Evolutionary conservation across 2,329 filamentous ascomycete genomes (phyloP).

Genomic region (Raffaelea deltoideospora): DNA sequence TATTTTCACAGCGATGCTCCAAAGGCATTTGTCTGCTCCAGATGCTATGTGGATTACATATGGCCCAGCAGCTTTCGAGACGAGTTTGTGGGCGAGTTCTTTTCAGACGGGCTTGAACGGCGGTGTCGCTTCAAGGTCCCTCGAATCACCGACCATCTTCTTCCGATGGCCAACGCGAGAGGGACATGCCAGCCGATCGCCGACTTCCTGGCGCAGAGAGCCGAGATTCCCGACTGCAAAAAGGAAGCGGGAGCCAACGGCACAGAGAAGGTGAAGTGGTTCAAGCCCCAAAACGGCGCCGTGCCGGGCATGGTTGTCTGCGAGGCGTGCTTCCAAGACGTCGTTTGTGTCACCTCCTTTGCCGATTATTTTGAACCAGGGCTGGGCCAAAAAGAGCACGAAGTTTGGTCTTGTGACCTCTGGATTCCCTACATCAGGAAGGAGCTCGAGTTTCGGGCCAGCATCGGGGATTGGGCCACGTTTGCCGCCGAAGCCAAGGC

Average conservation of each 20-base stretch:
- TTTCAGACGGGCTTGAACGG: slow-evolving; percentile 4
- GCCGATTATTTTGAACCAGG: slow-evolving; percentile 15
- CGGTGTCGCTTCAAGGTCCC: slow-evolving; percentile 17
- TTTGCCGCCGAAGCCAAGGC: slow-evolving; percentile 17
- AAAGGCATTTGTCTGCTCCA: background rate
- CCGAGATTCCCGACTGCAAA: slow-evolving; percentile 16
- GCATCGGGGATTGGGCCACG: slow-evolving; percentile 16
- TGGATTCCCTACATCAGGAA: slow-evolving; percentile 15
- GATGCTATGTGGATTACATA: background rate
- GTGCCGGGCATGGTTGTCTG: slow-evolving; percentile 20
- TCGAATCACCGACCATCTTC: slow-evolving; percentile 19
- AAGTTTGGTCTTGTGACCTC: slow-evolving; percentile 22
- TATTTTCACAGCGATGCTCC: background rate
- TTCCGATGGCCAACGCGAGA: slow-evolving; percentile 15
- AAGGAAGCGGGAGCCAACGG: slow-evolving; percentile 10
- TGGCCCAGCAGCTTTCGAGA: background rate
- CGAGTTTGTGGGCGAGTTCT: background rate
- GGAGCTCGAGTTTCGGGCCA: slow-evolving; percentile 13
- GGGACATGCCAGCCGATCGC: slow-evolving; percentile 13
- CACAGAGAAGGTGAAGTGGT: slow-evolving; percentile 18
- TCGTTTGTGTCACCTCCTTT: slow-evolving; percentile 14
- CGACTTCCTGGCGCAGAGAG: slow-evolving; percentile 15
- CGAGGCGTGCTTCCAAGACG: slow-evolving; percentile 22
- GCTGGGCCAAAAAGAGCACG: slow-evolving; percentile 11
- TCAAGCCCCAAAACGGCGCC: slow-evolving; percentile 13